Evolutionary conservation across 768 basidiomycete species (phyloP), one percentile per base, ranked within the genome.

Genomic region (Phylloporus sp.): DNA sequence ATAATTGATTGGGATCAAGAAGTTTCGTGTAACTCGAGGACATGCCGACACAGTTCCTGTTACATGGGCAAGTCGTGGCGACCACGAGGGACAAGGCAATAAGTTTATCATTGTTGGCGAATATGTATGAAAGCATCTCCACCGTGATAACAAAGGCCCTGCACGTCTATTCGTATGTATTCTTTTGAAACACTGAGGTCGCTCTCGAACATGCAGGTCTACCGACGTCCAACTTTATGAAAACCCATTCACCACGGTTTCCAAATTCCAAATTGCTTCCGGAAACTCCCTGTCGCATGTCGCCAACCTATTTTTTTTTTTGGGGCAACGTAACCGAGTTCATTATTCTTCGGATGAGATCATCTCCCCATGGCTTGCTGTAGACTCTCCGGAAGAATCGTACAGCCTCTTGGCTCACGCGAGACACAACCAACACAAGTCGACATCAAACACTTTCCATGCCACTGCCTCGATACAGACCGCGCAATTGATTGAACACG

Each of bases 91-190:
- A 47, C 9, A 65, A 62, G 38, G 60, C 44, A 13, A 57, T 24
- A 44, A n/a, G 7, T 7, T n/a, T 66, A 6, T 26, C 39, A 18
- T 51, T 48, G 8, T 29, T 39, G 36, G 54, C 41, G 12, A 54
- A 57, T 13, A 52, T 42, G 45, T 59, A 54, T 39, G 55, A 54
- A 23, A 48, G 58, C 22, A 47, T 43, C 39, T 64, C 5, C 64
- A 59, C 28, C 23, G 45, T 26, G 52, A 50, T 9, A 11, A 41
- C n/a, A n/a, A n/a, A n/a, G n/a, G n/a, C n/a, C n/a, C n/a, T n/a
- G n/a, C n/a, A n/a, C n/a, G n/a, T n/a, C n/a, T n/a, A n/a, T n/a
- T n/a, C n/a, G n/a, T n/a, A n/a, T n/a, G n/a, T n/a, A 41, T 41
- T 24, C 23, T 23, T 31, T 43, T 29, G 27, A 20, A 29, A 29